phyloP scores from a whole-genome alignment of 2,329 filamentous ascomycete genomes.

The Atkinsonella hypoxylon region DNA sequence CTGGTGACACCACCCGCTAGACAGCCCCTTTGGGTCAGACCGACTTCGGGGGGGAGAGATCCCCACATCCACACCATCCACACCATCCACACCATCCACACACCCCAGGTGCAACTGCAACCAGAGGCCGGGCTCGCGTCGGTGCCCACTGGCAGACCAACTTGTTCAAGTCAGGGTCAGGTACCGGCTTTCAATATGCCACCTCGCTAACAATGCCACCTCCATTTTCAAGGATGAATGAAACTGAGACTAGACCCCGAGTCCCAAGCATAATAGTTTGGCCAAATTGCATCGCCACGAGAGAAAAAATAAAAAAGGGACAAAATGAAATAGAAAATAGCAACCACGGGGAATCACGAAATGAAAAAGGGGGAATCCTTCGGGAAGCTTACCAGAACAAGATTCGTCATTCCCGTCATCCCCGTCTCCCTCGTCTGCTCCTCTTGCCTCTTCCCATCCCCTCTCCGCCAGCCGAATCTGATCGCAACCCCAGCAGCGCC shows the following conservation, averaged over 20 bases:
- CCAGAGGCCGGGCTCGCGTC: too few species aligned
- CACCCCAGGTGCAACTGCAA: too few species aligned
- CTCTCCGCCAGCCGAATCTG: conserved; percentile 4
- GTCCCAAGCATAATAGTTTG: too few species aligned
- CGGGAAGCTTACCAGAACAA: neutral
- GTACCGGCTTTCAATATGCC: too few species aligned
- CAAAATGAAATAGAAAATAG: neutral
- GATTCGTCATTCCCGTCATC: neutral
- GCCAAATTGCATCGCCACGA: too few species aligned
- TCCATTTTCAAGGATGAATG: too few species aligned
- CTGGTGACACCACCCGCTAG: neutral
- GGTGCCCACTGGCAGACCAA: too few species aligned
- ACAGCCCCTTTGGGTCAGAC: neutral
- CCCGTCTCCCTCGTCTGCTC: neutral
- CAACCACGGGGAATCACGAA: neutral
- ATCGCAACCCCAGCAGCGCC: conserved; percentile 6
- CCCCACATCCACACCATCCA: neutral
- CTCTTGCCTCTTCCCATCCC: neutral
- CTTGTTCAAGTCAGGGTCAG: too few species aligned
- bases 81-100: too few species aligned
- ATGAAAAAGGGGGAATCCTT: too few species aligned
- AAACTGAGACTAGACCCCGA: too few species aligned
- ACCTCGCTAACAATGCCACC: too few species aligned
- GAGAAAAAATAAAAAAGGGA: neutral
- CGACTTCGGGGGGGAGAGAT: neutral